Evolutionary conservation across 2,329 filamentous ascomycete species (phyloP).

Genomic region (Nothomitra cinnamomea): DNA sequence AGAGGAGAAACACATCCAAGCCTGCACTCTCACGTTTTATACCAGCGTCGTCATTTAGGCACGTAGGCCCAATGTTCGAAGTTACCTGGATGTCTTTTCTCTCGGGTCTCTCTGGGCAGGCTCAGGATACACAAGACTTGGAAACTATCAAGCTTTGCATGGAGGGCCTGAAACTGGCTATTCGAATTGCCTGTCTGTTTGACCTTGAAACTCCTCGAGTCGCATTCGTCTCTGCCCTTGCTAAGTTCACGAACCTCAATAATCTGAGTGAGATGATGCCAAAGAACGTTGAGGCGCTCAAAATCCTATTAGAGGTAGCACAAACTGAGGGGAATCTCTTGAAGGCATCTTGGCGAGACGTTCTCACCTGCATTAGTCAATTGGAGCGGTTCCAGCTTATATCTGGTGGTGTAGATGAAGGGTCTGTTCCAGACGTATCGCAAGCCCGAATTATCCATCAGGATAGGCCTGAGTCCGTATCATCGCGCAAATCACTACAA

Average conservation of each 20-base stretch:
- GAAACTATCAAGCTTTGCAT: slow-evolving; percentile 86
- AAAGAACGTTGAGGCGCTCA: slow-evolving; percentile 91
- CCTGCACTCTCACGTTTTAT: slow-evolving; percentile 59
- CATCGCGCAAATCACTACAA: slow-evolving; percentile 51
- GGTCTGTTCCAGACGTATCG: slow-evolving; percentile 78
- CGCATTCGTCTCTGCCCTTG: slow-evolving; percentile 83
- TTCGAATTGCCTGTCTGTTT: slow-evolving; percentile 84
- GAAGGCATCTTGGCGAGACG: slow-evolving; percentile 84
- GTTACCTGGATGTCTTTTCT: slow-evolving; percentile 99
- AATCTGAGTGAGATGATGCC: slow-evolving; percentile 89
- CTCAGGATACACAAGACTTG: slow-evolving; percentile 83
- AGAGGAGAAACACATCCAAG: slow-evolving; percentile 62
- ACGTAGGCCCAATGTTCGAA: slow-evolving; percentile 96
- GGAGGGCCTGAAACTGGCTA: slow-evolving; percentile 87
- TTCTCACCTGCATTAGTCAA: slow-evolving; percentile 88
- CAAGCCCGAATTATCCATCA: slow-evolving; percentile 56
- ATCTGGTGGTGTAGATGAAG: slow-evolving; percentile 86
- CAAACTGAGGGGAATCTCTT: slow-evolving; percentile 84
- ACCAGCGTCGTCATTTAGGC: slow-evolving; percentile 80
- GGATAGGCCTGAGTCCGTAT: slow-evolving; percentile 33
- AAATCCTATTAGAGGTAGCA: slow-evolving; percentile 78
- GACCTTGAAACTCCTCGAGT: slow-evolving; percentile 84
- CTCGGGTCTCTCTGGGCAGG: slow-evolving; percentile 80
- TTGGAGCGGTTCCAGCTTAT: slow-evolving; percentile 90
- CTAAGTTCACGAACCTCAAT: slow-evolving; percentile 88